Conservation (phyloP, 768 basidiomycete species). For the Boletus rex-veris region DNA sequence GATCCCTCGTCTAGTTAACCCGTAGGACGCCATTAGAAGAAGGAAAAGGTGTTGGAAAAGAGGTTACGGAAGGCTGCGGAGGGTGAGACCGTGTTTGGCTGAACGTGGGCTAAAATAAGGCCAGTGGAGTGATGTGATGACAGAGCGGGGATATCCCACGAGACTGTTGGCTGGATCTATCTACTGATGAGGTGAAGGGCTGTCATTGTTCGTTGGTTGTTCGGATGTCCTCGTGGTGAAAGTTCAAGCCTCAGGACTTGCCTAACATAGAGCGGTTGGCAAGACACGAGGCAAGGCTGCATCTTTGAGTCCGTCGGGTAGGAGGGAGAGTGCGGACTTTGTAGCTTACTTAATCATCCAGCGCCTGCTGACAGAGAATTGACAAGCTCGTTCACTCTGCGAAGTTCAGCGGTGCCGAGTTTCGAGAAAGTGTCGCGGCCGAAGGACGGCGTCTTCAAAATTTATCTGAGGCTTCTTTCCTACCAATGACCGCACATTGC, state of each 20-base stretch:
- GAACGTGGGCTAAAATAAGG: neutral
- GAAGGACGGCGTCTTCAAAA: too few relatives aligned
- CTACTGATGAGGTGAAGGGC: too few relatives aligned
- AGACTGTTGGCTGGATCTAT: neutral
- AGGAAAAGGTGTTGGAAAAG: neutral
- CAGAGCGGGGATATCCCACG: neutral
- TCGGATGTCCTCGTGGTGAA: neutral
- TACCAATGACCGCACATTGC: too few relatives aligned
- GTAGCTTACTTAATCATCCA: too few relatives aligned
- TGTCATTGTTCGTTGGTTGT: neutral
- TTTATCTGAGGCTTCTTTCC: too few relatives aligned
- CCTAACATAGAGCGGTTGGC: too few relatives aligned
- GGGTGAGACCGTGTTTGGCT: neutral
- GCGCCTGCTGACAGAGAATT: too few relatives aligned
- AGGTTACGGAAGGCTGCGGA: neutral
- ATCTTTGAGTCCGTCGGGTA: neutral
- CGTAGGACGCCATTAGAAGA: constrained; percentile 17
- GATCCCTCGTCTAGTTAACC: constrained; percentile 26
- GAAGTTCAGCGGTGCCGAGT: too few relatives aligned
- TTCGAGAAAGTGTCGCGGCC: too few relatives aligned
- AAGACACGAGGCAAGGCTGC: neutral
- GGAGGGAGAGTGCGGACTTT: too few relatives aligned
- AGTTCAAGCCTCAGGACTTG: neutral
- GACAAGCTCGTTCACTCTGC: too few relatives aligned
- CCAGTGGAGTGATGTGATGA: neutral